phyloP scores from a whole-genome alignment of 257 asterid genomes.

The Nicotiana tabacum region DNA sequence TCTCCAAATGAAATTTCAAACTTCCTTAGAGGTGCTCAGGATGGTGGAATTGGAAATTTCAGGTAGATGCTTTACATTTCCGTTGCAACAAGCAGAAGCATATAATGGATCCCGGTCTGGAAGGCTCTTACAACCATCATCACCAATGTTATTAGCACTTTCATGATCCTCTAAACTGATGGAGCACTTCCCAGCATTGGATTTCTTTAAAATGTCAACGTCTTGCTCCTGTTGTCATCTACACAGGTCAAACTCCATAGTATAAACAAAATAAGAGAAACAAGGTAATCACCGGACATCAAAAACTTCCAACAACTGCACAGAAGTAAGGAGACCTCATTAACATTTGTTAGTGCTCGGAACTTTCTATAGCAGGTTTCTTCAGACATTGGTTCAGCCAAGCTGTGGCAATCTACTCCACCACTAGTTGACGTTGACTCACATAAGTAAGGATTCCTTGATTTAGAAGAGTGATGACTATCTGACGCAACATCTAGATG shows the following conservation, averaged over 20 bases:
- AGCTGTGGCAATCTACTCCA: slow-evolving; percentile 23
- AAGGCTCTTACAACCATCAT: slow-evolving; percentile 17
- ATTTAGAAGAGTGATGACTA: slow-evolving; percentile 27
- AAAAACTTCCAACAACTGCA: slow-evolving; percentile 10
- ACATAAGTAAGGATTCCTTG: slow-evolving; percentile 24
- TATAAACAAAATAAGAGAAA: slow-evolving; percentile 57
- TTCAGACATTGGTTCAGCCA: slow-evolving; percentile 25
- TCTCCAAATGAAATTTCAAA: background rate
- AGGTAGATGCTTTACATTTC: slow-evolving; percentile 38
- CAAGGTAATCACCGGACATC: slow-evolving; percentile 22
- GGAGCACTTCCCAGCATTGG: slow-evolving; percentile 31
- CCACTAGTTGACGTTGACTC: slow-evolving; percentile 31
- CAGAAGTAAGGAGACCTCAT: slow-evolving; percentile 33
- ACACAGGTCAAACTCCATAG: slow-evolving; percentile 73
- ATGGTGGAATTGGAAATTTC: background rate
- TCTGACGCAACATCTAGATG: slow-evolving; percentile 31
- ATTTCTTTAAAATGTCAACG: slow-evolving; percentile 22
- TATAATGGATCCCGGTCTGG: slow-evolving; percentile 18
- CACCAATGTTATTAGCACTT: slow-evolving; percentile 31
- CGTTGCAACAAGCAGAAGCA: slow-evolving; percentile 38
- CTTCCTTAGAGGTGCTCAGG: background rate
- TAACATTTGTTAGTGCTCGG: slow-evolving; percentile 21
- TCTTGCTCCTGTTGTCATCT: slow-evolving; percentile 83
- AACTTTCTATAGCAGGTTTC: slow-evolving; percentile 24
- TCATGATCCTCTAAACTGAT: slow-evolving; percentile 22